phyloP scores from a whole-genome alignment of 192 early-diverging fungal species.

The Fimicolochytrium jonesii region DNA sequence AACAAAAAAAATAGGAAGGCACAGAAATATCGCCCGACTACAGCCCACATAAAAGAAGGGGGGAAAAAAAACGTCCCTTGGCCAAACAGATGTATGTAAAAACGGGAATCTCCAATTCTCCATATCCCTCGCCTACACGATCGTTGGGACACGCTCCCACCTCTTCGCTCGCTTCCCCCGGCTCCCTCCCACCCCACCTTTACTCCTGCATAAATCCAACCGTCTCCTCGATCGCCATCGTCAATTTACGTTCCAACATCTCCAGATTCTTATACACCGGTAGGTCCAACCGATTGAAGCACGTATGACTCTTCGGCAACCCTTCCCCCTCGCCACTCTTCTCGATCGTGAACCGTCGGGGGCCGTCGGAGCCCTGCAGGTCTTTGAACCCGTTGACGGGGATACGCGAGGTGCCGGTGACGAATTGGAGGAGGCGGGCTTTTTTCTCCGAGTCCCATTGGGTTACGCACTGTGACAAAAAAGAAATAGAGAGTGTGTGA shows the following conservation, averaged over 20 bases:
- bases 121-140: too few species aligned
- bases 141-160: too few species aligned
- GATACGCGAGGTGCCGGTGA: conserved; percentile 95
- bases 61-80: too few species aligned
- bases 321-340: conserved; percentile 81
- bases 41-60: too few species aligned
- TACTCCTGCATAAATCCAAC: conserved; percentile 69
- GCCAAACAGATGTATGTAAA: too few species aligned
- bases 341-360: conserved; percentile 92
- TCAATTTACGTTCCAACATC: conserved; percentile 66
- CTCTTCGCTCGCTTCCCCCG: too few species aligned
- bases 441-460: conserved; percentile 92
- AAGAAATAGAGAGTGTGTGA: too few species aligned
- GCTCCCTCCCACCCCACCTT: too few species aligned
- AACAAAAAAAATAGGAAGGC: too few species aligned
- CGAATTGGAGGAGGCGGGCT: conserved; percentile 91
- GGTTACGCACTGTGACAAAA: conserved; percentile 56
- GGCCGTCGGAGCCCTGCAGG: conserved; percentile 94
- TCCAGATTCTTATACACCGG: conserved; percentile 87
- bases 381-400: conserved; percentile 99
- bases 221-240: conserved; percentile 92
- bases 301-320: conserved; percentile 93
- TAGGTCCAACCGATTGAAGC: conserved; percentile 96
- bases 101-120: too few species aligned
- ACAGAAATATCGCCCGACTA: too few species aligned